Evolutionary conservation across 2,329 filamentous ascomycete species (phyloP).

Genomic region (Boeremia lycopersici): DNA sequence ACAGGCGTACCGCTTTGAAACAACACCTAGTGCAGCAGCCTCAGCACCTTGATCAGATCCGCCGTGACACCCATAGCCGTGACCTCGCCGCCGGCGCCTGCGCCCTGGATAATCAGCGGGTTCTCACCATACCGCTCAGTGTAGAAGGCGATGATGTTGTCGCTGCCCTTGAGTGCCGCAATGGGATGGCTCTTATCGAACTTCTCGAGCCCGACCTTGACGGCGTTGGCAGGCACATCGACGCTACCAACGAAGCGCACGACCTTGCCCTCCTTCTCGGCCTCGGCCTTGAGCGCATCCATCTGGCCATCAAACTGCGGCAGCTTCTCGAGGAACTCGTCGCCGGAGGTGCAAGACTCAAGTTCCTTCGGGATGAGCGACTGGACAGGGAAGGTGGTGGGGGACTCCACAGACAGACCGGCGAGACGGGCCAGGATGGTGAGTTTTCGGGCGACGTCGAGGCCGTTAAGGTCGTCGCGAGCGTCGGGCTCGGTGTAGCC

Average conservation of each 20-base stretch:
- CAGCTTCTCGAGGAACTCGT: conserved; percentile 83
- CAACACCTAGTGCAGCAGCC: conserved; percentile 63
- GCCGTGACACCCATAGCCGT: conserved; percentile 98
- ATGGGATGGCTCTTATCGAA: conserved; percentile 85
- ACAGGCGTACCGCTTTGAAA: neutral
- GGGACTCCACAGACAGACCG: conserved; percentile 79
- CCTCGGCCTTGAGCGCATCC: conserved; percentile 84
- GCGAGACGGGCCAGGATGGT: conserved; percentile 90
- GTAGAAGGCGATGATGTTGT: conserved; percentile 99
- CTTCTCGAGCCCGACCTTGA: conserved; percentile 92
- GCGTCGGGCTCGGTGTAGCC: conserved; percentile 93
- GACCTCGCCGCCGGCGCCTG: conserved; percentile 90
- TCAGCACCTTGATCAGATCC: conserved; percentile 87
- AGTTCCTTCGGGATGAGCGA: conserved; percentile 89
- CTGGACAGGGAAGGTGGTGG: conserved; percentile 90
- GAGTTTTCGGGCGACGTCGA: conserved; percentile 93
- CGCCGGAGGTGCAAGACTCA: conserved; percentile 74
- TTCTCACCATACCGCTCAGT: conserved; percentile 91
- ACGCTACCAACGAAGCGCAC: conserved; percentile 94
- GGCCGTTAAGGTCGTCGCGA: conserved; percentile 82
- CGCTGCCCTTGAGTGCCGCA: conserved; percentile 92
- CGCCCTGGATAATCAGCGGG: conserved; percentile 92
- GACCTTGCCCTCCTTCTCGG: conserved; percentile 86
- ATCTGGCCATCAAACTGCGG: conserved; percentile 87
- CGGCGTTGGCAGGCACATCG: conserved; percentile 76